Evolutionary conservation across 257 asterid genomes (phyloP).

Genomic region (Schizonepeta tenuifolia): DNA sequence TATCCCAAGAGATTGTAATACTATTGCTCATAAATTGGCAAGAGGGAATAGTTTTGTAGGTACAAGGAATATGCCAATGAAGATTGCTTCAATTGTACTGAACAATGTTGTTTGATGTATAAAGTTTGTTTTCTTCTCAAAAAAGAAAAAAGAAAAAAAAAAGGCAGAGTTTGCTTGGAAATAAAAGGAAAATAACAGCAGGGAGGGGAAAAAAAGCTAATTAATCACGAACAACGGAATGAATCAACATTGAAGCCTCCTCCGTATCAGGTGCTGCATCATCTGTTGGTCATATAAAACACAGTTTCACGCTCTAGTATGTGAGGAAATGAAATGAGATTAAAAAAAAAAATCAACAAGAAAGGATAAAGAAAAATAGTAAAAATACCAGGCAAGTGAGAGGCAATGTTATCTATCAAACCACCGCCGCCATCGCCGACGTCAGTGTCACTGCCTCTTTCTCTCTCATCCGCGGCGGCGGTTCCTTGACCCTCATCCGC

Average conservation of each 20-base stretch:
- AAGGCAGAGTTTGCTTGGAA: slow-evolving; percentile 9
- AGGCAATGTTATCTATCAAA: slow-evolving; percentile 41
- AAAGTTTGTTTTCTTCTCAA: no score
- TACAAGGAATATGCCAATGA: no score
- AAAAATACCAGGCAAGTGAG: slow-evolving; percentile 48
- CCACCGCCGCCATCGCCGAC: slow-evolving; percentile 30
- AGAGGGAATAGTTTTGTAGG: no score
- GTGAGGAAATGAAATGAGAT: neutral
- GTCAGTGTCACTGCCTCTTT: slow-evolving; percentile 10
- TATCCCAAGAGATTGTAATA: no score
- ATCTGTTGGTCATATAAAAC: slow-evolving; percentile 39
- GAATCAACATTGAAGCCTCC: slow-evolving; percentile 78
- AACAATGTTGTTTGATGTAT: no score
- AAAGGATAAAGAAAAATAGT: neutral
- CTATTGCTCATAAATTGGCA: no score
- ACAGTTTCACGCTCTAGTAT: neutral
- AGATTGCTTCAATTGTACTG: no score
- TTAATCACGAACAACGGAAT: slow-evolving; percentile 75
- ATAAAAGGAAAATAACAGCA: neutral
- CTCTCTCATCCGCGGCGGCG: slow-evolving; percentile 15
- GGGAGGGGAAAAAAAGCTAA: neutral
- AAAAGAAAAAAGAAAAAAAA: no score
- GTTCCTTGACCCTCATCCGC: slow-evolving; percentile 5
- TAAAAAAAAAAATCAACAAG: neutral
- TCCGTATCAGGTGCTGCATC: slow-evolving; percentile 59